These are phyloP conservation scores for Vitis hybrid DNA, from an alignment of 177 flowering plant genomes.

Conservation along the genomic window DNA sequence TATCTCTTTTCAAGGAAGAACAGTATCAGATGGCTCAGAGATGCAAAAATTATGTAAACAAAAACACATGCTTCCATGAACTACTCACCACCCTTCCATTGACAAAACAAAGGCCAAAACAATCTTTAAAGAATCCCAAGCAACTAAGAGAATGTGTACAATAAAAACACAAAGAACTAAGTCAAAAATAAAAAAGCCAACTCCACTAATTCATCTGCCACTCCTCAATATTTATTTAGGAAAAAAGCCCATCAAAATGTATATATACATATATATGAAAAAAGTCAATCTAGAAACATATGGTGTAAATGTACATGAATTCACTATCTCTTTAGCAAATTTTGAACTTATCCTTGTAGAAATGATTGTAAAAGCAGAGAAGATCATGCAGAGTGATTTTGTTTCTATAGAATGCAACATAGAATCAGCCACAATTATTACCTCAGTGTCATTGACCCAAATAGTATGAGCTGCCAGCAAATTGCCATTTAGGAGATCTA, in stretches of 20 bases:
- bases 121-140: no score
- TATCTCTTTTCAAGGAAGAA: no score
- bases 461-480: slow-evolving; percentile 86
- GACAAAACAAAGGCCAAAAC: no score
- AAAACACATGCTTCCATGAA: no score
- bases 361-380: not conserved
- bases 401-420: not conserved
- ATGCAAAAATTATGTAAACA: no score
- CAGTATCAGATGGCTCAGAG: no score
- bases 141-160: no score
- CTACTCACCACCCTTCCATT: no score
- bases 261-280: not conserved
- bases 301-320: not conserved
- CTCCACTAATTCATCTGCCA: no score
- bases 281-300: not conserved
- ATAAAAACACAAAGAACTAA: no score
- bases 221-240: no score
- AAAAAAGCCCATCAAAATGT: not conserved
- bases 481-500: slow-evolving; percentile 56
- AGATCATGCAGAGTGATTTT: not conserved
- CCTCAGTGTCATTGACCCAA: slow-evolving; percentile 77
- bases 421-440: slow-evolving; percentile 10
- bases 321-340: not conserved
- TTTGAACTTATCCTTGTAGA: not conserved
- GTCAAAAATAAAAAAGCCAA: no score